These are phyloP conservation scores for Cryptococcus jaspeensis DNA, from an alignment of 1,284 basidiomycete species.

Conservation along the genomic window DNA sequence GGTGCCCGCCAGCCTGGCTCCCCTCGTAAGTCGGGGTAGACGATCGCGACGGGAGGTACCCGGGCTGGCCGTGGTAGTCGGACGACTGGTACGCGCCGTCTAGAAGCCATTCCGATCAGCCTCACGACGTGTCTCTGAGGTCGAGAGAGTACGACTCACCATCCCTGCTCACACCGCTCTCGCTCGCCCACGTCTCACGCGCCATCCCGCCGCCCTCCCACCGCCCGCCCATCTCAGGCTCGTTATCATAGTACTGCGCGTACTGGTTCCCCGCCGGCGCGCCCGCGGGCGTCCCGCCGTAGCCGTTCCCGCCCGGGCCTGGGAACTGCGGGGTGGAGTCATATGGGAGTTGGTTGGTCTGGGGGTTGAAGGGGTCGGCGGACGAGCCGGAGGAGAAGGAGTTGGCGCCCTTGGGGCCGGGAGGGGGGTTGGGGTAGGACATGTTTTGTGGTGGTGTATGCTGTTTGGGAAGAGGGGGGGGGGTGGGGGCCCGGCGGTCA, in stretches of 20 bases:
- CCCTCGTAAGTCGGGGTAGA: slow-evolving; percentile 52
- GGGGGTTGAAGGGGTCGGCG: slow-evolving; percentile 43
- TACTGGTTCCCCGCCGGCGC: slow-evolving; percentile 24
- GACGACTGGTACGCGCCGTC: slow-evolving; percentile 33
- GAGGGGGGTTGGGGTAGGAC: slow-evolving; percentile 35
- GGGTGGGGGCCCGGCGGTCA: slow-evolving; percentile 26
- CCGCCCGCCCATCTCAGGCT: slow-evolving; percentile 66
- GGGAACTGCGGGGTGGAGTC: slow-evolving; percentile 20
- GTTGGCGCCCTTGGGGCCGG: slow-evolving; percentile 32
- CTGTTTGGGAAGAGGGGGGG: too few species aligned
- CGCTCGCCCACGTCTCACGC: slow-evolving; percentile 50
- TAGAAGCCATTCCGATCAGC: not conserved
- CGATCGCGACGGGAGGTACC: slow-evolving; percentile 48
- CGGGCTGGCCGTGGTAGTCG: slow-evolving; percentile 39
- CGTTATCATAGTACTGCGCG: slow-evolving; percentile 67
- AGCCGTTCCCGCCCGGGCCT: too few species aligned
- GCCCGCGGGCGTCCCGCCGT: too few species aligned
- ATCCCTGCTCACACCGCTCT: slow-evolving; percentile 40
- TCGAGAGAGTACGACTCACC: slow-evolving; percentile 57
- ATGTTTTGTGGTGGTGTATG: slow-evolving; percentile 12
- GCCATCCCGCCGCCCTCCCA: slow-evolving; percentile 50
- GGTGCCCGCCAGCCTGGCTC: slow-evolving; percentile 60
- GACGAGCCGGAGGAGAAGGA: slow-evolving; percentile 38
- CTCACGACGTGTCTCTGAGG: not conserved
- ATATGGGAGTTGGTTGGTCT: slow-evolving; percentile 33